A percentile compares a stretch with the other conserved stretches of the same genome.
Conservation (phyloP, 352 stramenopile species). For the Elongisporangium undulatum region DNA sequence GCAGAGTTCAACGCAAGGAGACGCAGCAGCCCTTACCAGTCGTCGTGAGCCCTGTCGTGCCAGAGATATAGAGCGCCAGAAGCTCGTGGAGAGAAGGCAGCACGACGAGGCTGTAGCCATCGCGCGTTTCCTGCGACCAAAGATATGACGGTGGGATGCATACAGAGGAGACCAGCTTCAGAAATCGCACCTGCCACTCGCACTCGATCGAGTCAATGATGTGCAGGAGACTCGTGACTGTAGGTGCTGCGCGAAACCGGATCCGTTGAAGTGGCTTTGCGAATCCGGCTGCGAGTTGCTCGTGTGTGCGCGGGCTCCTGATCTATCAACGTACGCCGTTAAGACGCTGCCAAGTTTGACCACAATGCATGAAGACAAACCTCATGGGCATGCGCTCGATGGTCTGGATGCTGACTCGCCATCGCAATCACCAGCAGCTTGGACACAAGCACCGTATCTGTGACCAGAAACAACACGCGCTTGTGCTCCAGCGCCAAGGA, state of each 20-base stretch:
- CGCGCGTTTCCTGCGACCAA: constrained; percentile 7
- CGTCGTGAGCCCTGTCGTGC: constrained; percentile 20
- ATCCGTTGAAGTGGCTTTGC: constrained; percentile 23
- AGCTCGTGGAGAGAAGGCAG: constrained; percentile 31
- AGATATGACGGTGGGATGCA: constrained; percentile 7
- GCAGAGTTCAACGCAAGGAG: constrained; percentile 4
- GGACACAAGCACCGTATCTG: constrained; percentile 5
- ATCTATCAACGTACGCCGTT: constrained; percentile 17
- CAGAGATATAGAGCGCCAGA: constrained; percentile 26
- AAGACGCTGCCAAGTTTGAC: constrained; percentile 13
- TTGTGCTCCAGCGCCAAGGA: constrained; percentile 9
- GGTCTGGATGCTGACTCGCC: constrained; percentile 8
- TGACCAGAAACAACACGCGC: constrained; percentile 12
- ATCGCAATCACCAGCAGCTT: constrained; percentile 9
- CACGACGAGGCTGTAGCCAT: constrained; percentile 17
- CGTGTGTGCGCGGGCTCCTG: constrained; percentile 7
- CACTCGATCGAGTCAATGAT: constrained; percentile 24
- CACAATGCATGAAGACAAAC: constrained; percentile 12
- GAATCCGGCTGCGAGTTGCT: constrained; percentile 3
- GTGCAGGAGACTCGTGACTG: constrained; percentile 28
- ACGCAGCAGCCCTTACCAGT: constrained; percentile 16
- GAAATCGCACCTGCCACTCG: constrained; percentile 16
- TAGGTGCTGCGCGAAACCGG: constrained; percentile 25
- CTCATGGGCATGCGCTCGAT: background rate
- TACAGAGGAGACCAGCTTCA: constrained; percentile 8